Percentiles rank a stretch among this genome's conserved stretches.
phyloP scores from a whole-genome alignment of 148 eudicot genomes.

The Rheum nobile region DNA sequence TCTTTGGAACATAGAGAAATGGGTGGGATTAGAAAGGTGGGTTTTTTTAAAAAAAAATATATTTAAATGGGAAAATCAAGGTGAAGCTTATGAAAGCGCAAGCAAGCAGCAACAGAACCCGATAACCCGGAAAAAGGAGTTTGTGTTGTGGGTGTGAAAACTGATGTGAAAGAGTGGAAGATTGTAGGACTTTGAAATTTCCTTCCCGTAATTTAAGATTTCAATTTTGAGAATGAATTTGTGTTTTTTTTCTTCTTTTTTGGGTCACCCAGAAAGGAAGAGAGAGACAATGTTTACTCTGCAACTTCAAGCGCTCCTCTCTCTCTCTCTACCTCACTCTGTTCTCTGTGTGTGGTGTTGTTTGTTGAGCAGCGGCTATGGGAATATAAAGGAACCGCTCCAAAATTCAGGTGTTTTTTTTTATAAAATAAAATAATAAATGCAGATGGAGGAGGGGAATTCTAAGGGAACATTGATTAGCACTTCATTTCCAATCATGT shows the following conservation, averaged over 20 bases:
- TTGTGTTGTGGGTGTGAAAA: slow-evolving; percentile 3
- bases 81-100: background rate
- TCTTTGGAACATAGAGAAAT: background rate
- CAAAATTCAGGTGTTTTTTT: background rate
- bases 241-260: background rate
- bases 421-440: background rate
- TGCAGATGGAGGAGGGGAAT: background rate
- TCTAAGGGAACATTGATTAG: slow-evolving; percentile 2
- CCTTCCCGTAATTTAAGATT: background rate
- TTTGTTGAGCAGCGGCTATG: background rate
- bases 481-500: background rate
- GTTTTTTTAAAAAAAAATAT: background rate
- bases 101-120: slow-evolving; percentile 2
- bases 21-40: background rate
- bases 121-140: slow-evolving; percentile 1
- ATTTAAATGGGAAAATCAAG: background rate
- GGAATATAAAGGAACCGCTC: slow-evolving; percentile 3
- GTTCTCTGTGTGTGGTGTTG: background rate
- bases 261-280: background rate
- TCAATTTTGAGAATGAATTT: background rate
- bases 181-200: background rate
- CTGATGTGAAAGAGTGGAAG: slow-evolving; percentile 2
- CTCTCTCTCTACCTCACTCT: background rate
- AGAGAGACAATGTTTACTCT: background rate
- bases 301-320: background rate